A percentile compares a stretch with the other conserved stretches of the same genome.
Conservation (phyloP, 2,329 filamentous ascomycete species). For the Fusarium pseudoanthophilum region DNA sequence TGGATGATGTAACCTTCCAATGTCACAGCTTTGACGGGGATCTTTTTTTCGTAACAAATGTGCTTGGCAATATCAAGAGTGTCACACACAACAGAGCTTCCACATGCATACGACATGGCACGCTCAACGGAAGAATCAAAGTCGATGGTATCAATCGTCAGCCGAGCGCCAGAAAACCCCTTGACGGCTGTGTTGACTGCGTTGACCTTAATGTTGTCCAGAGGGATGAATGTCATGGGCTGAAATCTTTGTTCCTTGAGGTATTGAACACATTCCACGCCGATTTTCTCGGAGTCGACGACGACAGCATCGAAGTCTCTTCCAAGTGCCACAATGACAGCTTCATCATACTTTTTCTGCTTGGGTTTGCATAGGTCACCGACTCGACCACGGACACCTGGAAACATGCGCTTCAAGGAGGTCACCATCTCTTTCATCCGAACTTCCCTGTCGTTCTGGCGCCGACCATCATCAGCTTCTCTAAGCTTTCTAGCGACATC, state of each 20-base stretch:
- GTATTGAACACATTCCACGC: slow-evolving; percentile 92
- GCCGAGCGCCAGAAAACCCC: slow-evolving; percentile 83
- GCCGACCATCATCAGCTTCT: slow-evolving; percentile 85
- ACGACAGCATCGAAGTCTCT: slow-evolving; percentile 94
- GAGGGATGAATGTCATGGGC: slow-evolving; percentile 92
- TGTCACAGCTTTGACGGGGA: slow-evolving; percentile 94
- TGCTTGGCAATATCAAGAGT: slow-evolving; percentile 86
- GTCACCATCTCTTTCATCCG: slow-evolving; percentile 85
- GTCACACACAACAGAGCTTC: slow-evolving; percentile 94
- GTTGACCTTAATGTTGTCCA: slow-evolving; percentile 97
- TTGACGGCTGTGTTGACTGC: slow-evolving; percentile 91
- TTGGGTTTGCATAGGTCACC: slow-evolving; percentile 95
- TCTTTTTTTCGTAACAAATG: slow-evolving; percentile 84
- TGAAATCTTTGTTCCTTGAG: slow-evolving; percentile 88
- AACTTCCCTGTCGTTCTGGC: slow-evolving; percentile 85
- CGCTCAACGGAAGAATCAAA: slow-evolving; percentile 90
- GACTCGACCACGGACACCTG: slow-evolving; percentile 89
- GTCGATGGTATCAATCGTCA: slow-evolving; percentile 96
- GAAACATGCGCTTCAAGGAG: slow-evolving; percentile 88
- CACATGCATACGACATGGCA: slow-evolving; percentile 94
- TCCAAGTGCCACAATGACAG: slow-evolving; percentile 90
- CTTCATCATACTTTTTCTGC: slow-evolving; percentile 95
- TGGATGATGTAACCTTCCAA: slow-evolving; percentile 96
- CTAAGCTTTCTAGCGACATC: slow-evolving; percentile 83
- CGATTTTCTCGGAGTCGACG: slow-evolving; percentile 94